phyloP scores from a whole-genome alignment of 352 stramenopile genomes.

The Phytophthora agathidicida region DNA sequence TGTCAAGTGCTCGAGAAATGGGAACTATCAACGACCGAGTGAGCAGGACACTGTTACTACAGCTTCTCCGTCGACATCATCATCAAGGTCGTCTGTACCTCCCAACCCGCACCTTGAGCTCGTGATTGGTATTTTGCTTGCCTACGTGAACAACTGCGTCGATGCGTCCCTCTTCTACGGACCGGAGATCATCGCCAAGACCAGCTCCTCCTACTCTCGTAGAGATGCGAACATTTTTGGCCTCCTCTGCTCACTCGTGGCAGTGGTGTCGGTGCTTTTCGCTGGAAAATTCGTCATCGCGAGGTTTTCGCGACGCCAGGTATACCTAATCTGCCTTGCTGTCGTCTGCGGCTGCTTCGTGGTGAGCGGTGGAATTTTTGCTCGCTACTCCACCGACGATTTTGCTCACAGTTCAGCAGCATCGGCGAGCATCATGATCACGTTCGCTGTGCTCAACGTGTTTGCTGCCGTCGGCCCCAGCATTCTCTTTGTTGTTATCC shows the following conservation, averaged over 20 bases:
- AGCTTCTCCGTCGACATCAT: constrained; percentile 11
- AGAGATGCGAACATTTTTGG: constrained; percentile 81
- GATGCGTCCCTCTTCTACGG: constrained; percentile 90
- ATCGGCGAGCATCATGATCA: constrained; percentile 63
- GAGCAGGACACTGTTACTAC: constrained; percentile 15
- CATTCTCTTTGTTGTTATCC: constrained; percentile 85
- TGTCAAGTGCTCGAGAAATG: constrained; percentile 26
- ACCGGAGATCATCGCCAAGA: constrained; percentile 81
- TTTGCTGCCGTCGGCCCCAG: constrained; percentile 77
- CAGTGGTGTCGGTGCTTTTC: constrained; percentile 71
- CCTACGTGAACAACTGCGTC: constrained; percentile 90
- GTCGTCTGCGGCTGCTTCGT: constrained; percentile 77
- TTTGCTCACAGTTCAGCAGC: constrained; percentile 50
- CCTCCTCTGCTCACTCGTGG: constrained; percentile 69
- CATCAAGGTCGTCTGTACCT: not conserved
- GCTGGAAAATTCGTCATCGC: constrained; percentile 74
- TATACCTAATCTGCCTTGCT: constrained; percentile 78
- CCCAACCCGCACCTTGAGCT: constrained; percentile 63
- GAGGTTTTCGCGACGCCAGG: constrained; percentile 60
- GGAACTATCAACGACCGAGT: constrained; percentile 19
- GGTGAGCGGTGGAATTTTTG: constrained; percentile 71
- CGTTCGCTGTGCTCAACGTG: constrained; percentile 77
- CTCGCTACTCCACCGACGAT: constrained; percentile 66
- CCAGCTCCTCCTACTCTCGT: constrained; percentile 58
- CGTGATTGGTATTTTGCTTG: constrained; percentile 74